Base-by-base conservation (phyloP, 2,329 filamentous ascomycete species). In the Xylariaceae sp. region DNA sequence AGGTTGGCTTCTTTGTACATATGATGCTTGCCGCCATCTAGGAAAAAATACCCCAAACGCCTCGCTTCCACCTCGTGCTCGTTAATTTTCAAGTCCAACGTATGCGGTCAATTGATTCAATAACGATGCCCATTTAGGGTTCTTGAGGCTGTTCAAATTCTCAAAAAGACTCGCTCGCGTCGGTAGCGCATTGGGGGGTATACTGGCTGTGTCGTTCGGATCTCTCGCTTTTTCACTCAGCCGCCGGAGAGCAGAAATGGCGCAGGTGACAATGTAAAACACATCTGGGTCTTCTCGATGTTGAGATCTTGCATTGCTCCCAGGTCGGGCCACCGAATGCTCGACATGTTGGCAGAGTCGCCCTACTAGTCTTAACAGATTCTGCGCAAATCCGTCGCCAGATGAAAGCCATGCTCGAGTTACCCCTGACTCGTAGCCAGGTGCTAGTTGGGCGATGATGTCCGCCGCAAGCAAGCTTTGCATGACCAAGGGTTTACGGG, bases 391-490 rank as follows among this genome's bases (percentile, higher is more conserved):
- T 0, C 89, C 90, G 63, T 95, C 92, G 35, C 88, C 85, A 3
- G 89, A 91, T 32, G 87, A 84, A 6, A 97, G 81, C 92, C 94
- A 97, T 0, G 83, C 79, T 50, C 84, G 84, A 3, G 92, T 88
- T 6, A 97, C 74, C 3, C 84, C 81, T 13, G 81, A 81, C 60
- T 95, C 91, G n/a, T 84, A 80, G 4, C 82, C 81, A 2, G 87
- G 87, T 3, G 85, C 84, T 10, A 97, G 78, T 8, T 86, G 86
- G 0, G 91, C 85, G 3, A 97, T 75, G 45, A 97, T 95, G 62
- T 97, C 92, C 0, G 91, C 92, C 1, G 92, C 89, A 5, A 97
- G 79, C 64, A 97, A 83, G 1, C 92, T 92, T 73, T 99, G 94
- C 81, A 96, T 94, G 9, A 99, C 76, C 65, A 91, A 87, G 0